Evolutionary conservation across 352 stramenopile species (phyloP), one percentile per base, ranked within the genome.

Genomic region (Phytophthora rubi): DNA sequence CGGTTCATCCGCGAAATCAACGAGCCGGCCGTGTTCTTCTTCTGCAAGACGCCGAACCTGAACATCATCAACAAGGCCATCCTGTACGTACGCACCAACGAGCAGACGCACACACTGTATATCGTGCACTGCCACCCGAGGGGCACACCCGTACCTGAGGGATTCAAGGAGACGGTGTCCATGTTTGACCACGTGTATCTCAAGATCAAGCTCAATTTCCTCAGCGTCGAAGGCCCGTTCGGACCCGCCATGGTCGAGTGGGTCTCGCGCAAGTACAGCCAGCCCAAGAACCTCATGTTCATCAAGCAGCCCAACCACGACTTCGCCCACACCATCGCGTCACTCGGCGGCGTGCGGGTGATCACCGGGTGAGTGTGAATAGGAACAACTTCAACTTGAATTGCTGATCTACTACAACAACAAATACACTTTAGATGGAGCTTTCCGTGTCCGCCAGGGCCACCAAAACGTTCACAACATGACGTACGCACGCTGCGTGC

Each of bases 211-310:
- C 94, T 98, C 59, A 97, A 96, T 62, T 94, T 98, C 58, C 59
- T 98, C 28, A 88, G 83, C 42, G 86, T 98, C 7, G 86, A 97
- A 54, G 89, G 86, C 30, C 71, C 80, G 44, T 97, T 97, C 57
- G 91, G 93, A 6, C 92, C 94, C 2, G 88, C 89, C 18, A 88
- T 97, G 73, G 93, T 98, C 54, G 94, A 98, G 81, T 98, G 93
- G 90, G 66, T 98, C 64, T 88, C 85, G 44, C 80, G 82, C 73
- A 89, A 95, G 73, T 94, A 98, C 69, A 78, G 80, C 53, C 91
- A 98, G 72, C 88, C 89, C 37, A 96, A 97, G 80, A 98, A 98
- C 80, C 93, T 97, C 76, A 98, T 98, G 90, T 98, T 98, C 76
- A 98, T 98, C 81, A 97, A 96, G 75, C 95, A 97, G 79, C 93